These are phyloP conservation scores for Gynochthodes officinalis DNA, from an alignment of 257 asterid genomes.

Conservation along the genomic window DNA sequence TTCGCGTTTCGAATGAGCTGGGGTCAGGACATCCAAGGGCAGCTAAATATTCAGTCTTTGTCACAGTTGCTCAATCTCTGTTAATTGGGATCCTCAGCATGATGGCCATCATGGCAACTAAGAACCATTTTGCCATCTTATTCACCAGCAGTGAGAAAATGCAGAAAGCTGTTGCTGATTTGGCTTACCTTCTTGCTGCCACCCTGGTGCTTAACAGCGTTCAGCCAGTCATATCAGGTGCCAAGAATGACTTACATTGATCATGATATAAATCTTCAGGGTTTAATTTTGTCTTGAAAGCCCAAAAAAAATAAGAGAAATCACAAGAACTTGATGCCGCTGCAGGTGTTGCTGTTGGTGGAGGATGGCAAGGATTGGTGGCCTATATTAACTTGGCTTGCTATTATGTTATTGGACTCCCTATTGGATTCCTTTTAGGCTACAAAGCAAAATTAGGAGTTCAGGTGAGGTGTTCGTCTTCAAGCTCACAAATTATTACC, in stretches of 20 bases:
- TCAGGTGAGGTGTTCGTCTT: conserved; percentile 43
- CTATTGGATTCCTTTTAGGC: conserved; percentile 76
- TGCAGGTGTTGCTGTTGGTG: conserved; percentile 96
- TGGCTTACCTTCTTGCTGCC: conserved; percentile 78
- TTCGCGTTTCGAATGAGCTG: conserved; percentile 77
- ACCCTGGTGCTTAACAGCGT: conserved; percentile 87
- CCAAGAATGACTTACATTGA: background rate
- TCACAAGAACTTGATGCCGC: background rate
- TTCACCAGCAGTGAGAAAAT: conserved; percentile 64
- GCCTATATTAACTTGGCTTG: conserved; percentile 81
- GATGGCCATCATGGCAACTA: conserved; percentile 56
- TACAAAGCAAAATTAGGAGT: conserved; percentile 70
- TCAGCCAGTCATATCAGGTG: conserved; percentile 96
- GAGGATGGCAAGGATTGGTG: conserved; percentile 97
- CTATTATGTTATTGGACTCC: conserved; percentile 75
- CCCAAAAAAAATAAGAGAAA: background rate
- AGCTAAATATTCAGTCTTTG: conserved; percentile 72
- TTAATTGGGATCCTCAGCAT: conserved; percentile 65
- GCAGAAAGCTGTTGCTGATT: conserved; percentile 78
- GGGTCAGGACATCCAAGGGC: conserved; percentile 90
- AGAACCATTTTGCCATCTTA: conserved; percentile 60
- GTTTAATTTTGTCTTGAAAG: background rate
- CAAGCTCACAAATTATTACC: background rate
- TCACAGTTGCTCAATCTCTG: conserved; percentile 63
- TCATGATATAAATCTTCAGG: background rate